Base-by-base conservation (phyloP, 352 stramenopile species). In the Phytophthora lateralis region DNA sequence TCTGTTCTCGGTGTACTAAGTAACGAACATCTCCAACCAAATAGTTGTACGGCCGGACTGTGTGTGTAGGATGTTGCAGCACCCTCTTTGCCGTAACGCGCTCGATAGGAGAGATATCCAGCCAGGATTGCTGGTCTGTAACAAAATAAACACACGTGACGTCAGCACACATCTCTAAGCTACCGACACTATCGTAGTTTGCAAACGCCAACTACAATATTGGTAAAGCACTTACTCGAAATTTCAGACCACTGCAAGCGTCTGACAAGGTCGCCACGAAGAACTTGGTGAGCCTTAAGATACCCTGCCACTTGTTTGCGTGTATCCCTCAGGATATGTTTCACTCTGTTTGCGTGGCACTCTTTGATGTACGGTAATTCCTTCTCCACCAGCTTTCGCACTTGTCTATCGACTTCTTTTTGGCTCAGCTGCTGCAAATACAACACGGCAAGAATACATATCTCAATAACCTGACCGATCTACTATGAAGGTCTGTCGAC, bases 1-100 rank as follows among this genome's bases (percentile, higher is more conserved):
- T 41, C 4, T 63, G 11, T 0, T 66, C 60, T 32, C 51, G 37
- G 4, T 76, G 57, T 7, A 83, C 54, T 10, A 73, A 68, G 42
- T 83, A 85, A 11, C 58, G 51, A 20, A 87, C 59, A 10, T 47
- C 50, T n/a, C 78, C 78, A 26, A 78, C 75, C 26, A 87, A 43
- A 30, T 43, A 64, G 48, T 83, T 83, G 14, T 78, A 50, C 18
- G 66, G 27, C 20, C 56, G 26, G 4, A 53, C 8, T 18, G 48
- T 60, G 8, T 53, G 42, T 21, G 42, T 38, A 18, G 55, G 51
- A 15, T 49, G 56, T 27, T 71, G 53, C 41, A 71, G 34, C 39
- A 76, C 35, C 8, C 63, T 62, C 26, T 67, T 69, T 30, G 57
- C 71, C 35, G 60, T 60, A 26, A 42, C 63, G 7, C 72, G 77